Evolutionary conservation across 2,329 filamentous ascomycete species (phyloP), one percentile per base, ranked within the genome.

Genomic region (Penicillium psychrosexuale): DNA sequence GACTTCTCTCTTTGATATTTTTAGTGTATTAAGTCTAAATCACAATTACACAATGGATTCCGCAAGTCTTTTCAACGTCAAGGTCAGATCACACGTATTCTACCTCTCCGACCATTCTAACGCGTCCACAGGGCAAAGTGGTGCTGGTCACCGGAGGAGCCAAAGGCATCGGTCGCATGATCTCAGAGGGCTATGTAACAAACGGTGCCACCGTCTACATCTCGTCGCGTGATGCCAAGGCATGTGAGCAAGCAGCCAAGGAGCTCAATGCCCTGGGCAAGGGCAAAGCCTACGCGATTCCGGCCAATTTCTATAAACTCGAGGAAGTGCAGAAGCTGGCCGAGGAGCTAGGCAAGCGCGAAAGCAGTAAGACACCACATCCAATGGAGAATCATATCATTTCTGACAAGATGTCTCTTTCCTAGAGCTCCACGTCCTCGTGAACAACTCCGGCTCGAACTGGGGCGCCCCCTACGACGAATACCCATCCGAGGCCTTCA

Each of bases 381-480:
- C 11, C 4, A 7, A 40, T 38, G 15, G 11, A 15, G 15, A 27
- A 15, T 15, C 7, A 12, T 31, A 34, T 44, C 17, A 42, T n/a
- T 30, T 17, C 50, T 63, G 51, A 56, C 24, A 5, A 28, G 5
- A 19, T 40, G 3, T 1, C 37, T 34, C 8, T 27, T 36, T 24
- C 69, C 12, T 51, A 81, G 69, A 80, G 67, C 61, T 76, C 34
- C 69, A 76, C 52, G 76, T 81, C 24, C 68, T 81, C 19, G 72
- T 82, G 49, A 82, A 82, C 64, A 82, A 81, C 61, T 79, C 79
- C 8, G 80, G 80, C 15, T 80, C 77, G 8, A 80, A 78, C 49
- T 82, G 80, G 77, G 82, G 81, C 9, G 82, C 78, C 27, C 78
- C 81, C 28, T 84, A 83, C 65, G 79, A 82, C 56, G 75, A 83